These are phyloP conservation scores for Yarrowia bubula DNA, from an alignment of 805 yeast species.

Conservation along the genomic window DNA sequence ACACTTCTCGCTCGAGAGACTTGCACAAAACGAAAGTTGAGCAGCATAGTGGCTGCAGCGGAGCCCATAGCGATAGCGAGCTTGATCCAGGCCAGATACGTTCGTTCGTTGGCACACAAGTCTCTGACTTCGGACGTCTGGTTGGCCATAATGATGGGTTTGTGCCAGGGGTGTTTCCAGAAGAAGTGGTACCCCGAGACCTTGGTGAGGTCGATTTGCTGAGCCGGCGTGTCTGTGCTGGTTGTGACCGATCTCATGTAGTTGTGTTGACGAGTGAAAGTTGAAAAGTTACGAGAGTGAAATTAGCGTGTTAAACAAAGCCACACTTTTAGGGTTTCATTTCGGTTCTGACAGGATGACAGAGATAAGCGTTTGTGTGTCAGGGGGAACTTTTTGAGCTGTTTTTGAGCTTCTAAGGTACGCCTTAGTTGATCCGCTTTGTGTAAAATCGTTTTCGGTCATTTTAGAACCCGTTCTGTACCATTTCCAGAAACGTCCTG, in stretches of 20 bases:
- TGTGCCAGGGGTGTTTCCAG: slow-evolving; percentile 12
- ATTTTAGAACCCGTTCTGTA: too few species aligned
- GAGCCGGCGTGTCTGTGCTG: slow-evolving; percentile 2
- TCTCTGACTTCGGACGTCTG: slow-evolving; percentile 24
- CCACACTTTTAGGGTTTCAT: neutral
- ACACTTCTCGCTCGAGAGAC: neutral
- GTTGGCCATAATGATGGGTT: slow-evolving; percentile 23
- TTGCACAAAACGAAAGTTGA: slow-evolving; percentile 17
- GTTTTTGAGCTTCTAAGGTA: too few species aligned
- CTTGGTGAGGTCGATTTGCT: neutral
- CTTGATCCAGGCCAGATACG: slow-evolving; percentile 20
- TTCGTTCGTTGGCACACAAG: slow-evolving; percentile 23
- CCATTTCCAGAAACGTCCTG: neutral
- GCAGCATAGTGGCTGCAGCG: slow-evolving; percentile 3
- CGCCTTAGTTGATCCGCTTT: too few species aligned
- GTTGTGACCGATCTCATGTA: neutral
- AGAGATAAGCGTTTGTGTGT: too few species aligned
- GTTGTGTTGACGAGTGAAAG: neutral
- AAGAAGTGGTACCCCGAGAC: neutral
- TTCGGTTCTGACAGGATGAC: neutral
- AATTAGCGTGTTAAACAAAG: neutral
- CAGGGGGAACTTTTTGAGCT: too few species aligned
- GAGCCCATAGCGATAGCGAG: slow-evolving; percentile 3
- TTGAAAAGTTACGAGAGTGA: neutral
- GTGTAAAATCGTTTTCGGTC: too few species aligned